Percentiles rank a stretch among this genome's conserved stretches.
These are phyloP conservation scores for Globisporangium rhizosaccharum DNA, from an alignment of 352 stramenopile genomes.

Conservation along the genomic window DNA sequence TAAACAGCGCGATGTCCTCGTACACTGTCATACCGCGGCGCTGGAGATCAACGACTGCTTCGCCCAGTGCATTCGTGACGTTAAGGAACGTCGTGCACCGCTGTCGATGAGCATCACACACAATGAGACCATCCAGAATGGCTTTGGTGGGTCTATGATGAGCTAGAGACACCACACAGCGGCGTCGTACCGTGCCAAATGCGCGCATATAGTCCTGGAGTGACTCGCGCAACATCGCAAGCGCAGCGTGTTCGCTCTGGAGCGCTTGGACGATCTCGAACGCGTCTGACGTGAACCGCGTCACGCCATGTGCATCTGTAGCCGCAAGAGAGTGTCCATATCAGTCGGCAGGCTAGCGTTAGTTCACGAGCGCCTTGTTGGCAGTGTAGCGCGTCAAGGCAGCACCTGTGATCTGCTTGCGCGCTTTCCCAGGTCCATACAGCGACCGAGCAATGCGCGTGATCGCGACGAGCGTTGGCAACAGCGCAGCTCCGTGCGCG, in stretches of 20 bases:
- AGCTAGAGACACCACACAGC: neutral
- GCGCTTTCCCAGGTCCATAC: slow-evolving; percentile 12
- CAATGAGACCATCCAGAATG: no score
- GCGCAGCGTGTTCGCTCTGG: slow-evolving; percentile 10
- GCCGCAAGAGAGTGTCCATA: neutral
- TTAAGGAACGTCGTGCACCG: slow-evolving; percentile 13
- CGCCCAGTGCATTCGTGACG: slow-evolving; percentile 5
- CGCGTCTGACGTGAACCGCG: slow-evolving; percentile 14
- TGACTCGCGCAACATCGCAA: slow-evolving; percentile 9
- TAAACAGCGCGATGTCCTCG: neutral
- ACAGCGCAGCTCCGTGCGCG: neutral
- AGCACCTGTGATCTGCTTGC: slow-evolving; percentile 12
- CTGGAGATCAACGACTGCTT: slow-evolving; percentile 12
- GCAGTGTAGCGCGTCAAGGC: neutral
- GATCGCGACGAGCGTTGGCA: slow-evolving; percentile 4
- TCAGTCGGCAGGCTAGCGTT: neutral
- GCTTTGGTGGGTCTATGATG: no score
- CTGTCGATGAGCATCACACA: neutral
- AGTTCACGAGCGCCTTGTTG: neutral
- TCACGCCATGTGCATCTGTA: slow-evolving; percentile 6
- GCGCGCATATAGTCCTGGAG: slow-evolving; percentile 5
- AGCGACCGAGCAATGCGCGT: slow-evolving; percentile 5
- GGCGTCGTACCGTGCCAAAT: slow-evolving; percentile 4
- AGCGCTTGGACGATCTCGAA: slow-evolving; percentile 8
- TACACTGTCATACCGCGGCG: slow-evolving; percentile 5